Base-by-base conservation (phyloP, 148 eudicot species). In the Vaccinium myrtillus region DNA sequence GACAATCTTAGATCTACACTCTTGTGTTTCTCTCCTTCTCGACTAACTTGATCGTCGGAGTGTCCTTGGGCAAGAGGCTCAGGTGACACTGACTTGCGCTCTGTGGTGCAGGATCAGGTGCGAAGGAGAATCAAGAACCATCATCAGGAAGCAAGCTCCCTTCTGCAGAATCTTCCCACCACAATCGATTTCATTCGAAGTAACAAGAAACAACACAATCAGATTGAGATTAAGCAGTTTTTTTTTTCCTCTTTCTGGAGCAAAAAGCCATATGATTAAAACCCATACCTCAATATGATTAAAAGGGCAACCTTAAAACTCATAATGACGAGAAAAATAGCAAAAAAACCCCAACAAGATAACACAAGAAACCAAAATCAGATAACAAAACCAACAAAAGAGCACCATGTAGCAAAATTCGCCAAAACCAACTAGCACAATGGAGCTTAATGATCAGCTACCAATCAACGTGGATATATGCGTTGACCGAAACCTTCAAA, bases 401-500 rank as follows among this genome's bases (percentile, higher is more conserved):
- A 56, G 67, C 69, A 30, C 14, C 23, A 56, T 27, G 25, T 18
- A 55, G 2, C 81, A 79, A 32, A 46, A 19, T 55, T 75, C 78
- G 12, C 27, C 23, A 21, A 50, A 77, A 21, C 7, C 25, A 46
- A 48, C 55, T 21, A 12, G 43, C 80, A 77, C 32, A 77, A 49
- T 77, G 80, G 80, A 23, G 58, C 19, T 49, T 25, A 25, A 12
- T 51, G 59, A 77, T 77, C 58, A 9, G 82, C 82, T 50, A 36
- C 18, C 82, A 11, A 51, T 79, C 70, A 79, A 79, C 16, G 2
- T n/a, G 70, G 53, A 75, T 11, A 21, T 9, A 46, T 19, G 78
- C 54, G 39, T 79, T 79, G 23, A 58, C 46, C 21, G 1, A 54
- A 15, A 15, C 7, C 67, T 78, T 27, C 21, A 78, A 78, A 55